Evolutionary conservation across 768 basidiomycete genomes (phyloP), one percentile per base, ranked within the genome.

Genomic region (Agaricus blazei): DNA sequence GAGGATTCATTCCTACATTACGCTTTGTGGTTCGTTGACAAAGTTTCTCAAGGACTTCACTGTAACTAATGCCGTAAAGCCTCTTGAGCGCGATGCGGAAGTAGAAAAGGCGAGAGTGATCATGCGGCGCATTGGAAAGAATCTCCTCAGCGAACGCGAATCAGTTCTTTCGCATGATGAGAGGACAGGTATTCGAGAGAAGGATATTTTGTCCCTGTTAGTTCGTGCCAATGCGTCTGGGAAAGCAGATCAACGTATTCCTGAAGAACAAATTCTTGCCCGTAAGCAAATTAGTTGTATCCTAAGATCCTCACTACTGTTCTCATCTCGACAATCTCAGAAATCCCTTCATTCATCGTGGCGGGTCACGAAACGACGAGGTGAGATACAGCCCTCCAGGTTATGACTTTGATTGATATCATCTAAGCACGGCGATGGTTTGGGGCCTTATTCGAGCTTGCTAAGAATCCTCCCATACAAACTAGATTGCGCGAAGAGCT

Each of bases 371-470:
- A 83, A 58, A 83, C 82, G 0, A 82, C 80, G 1, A 77, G 77
- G 79, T 75, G 50, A 28, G 19, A 19, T 19, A 19, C 19, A 19
- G 19, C 19, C 3, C 45, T 19, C 48, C 14, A 11, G 11, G 19
- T 19, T 19, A 19, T 19, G 19, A 19, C 11, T 11, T 15, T 41
- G 19, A 19, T 19, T 36, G 19, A 47, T 19, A 15, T 40, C 14
- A 24, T 45, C 9, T 23, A n/a, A 77, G 76, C 52, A 73, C 77
- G 1, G 76, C 71, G 0, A 72, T 76, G 1, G 73, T 76, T 2
- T 90, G 87, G 87, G 86, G 77, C 80, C 3, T 66, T 89, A 0
- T 85, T 73, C 60, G 76, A 78, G 1, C 70, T 90, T 5, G 69
- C 78, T 0, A 71, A 78, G 57, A 59, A 78, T 44, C 73, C 73